phyloP scores from a whole-genome alignment of 1,284 basidiomycete genomes.

The Melampsora americana region DNA sequence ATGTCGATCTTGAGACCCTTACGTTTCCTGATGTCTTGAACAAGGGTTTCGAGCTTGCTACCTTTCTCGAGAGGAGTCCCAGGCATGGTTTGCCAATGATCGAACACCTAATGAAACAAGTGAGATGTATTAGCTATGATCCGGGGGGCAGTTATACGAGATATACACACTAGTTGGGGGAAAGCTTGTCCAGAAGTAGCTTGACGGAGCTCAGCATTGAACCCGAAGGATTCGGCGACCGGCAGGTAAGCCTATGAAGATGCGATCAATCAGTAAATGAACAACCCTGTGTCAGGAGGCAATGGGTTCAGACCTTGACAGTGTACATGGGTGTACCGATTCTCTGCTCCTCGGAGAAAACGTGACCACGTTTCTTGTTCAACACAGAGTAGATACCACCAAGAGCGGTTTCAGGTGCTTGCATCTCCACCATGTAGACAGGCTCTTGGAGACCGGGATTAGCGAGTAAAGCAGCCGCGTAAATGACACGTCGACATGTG shows the following conservation, averaged over 20 bases:
- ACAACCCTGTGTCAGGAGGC: not conserved
- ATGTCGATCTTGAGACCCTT: constrained; percentile 75
- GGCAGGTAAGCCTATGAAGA: constrained; percentile 72
- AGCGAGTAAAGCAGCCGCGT: constrained; percentile 90
- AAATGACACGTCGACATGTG: constrained; percentile 89
- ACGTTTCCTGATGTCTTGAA: constrained; percentile 75
- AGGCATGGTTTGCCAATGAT: constrained; percentile 50
- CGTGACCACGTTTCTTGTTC: constrained; percentile 98
- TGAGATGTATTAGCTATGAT: constrained; percentile 18
- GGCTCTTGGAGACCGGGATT: constrained; percentile 92
- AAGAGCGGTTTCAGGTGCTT: constrained; percentile 95
- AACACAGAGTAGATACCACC: constrained; percentile 92
- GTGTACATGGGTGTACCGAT: constrained; percentile 99
- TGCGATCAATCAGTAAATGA: constrained; percentile 1
- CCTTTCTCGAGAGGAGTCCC: constrained; percentile 58
- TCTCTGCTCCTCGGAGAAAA: constrained; percentile 96
- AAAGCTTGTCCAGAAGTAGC: constrained; percentile 95
- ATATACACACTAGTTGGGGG: constrained; percentile 81
- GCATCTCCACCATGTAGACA: constrained; percentile 95
- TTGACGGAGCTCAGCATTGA: constrained; percentile 92
- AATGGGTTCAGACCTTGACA: constrained; percentile 64
- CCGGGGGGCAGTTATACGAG: constrained; percentile 63
- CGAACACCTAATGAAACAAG: constrained; percentile 51
- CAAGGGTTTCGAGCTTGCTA: constrained; percentile 83
- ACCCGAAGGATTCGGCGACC: constrained; percentile 96